Evolutionary conservation across 169 alveolate genomes (phyloP).

Genomic region (Plasmodium relictum): DNA sequence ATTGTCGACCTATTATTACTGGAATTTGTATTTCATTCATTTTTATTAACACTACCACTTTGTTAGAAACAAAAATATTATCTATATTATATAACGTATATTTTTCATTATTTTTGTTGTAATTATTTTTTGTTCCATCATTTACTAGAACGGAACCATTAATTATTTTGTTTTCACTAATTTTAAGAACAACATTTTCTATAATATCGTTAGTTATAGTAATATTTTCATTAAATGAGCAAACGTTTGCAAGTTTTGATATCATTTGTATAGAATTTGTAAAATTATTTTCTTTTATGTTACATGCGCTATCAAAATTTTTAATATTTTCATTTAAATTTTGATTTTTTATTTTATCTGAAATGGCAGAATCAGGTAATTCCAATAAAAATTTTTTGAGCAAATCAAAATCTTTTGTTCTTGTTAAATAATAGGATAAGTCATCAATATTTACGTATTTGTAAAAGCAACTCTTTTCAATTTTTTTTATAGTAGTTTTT

Average conservation of each 20-base stretch:
- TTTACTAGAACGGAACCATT: slow-evolving; percentile 45
- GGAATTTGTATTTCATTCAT: slow-evolving; percentile 65
- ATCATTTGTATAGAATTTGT: slow-evolving; percentile 12
- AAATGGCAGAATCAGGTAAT: neutral
- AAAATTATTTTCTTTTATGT: slow-evolving; percentile 4
- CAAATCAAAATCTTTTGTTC: slow-evolving; percentile 11
- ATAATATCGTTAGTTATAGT: slow-evolving; percentile 68
- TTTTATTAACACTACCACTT: slow-evolving; percentile 65
- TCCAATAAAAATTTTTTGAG: slow-evolving; percentile 8
- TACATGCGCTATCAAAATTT: neutral
- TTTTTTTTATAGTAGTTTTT: slow-evolving; percentile 58
- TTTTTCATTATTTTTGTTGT: slow-evolving; percentile 4
- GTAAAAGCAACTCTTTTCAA: slow-evolving; percentile 30
- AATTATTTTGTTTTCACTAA: slow-evolving; percentile 43
- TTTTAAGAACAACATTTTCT: slow-evolving; percentile 51
- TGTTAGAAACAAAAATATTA: slow-evolving; percentile 30
- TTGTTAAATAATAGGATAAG: slow-evolving; percentile 23
- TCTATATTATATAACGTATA: neutral
- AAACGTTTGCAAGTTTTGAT: slow-evolving; percentile 31
- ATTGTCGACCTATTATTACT: slow-evolving; percentile 62
- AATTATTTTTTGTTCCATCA: neutral
- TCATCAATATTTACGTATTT: slow-evolving; percentile 47
- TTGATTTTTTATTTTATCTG: slow-evolving; percentile 6
- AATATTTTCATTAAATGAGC: slow-evolving; percentile 26
- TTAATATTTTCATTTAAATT: neutral